These are phyloP conservation scores for Chalaropsis ovoidea DNA, from an alignment of 2,329 filamentous ascomycete genomes.

Conservation along the genomic window DNA sequence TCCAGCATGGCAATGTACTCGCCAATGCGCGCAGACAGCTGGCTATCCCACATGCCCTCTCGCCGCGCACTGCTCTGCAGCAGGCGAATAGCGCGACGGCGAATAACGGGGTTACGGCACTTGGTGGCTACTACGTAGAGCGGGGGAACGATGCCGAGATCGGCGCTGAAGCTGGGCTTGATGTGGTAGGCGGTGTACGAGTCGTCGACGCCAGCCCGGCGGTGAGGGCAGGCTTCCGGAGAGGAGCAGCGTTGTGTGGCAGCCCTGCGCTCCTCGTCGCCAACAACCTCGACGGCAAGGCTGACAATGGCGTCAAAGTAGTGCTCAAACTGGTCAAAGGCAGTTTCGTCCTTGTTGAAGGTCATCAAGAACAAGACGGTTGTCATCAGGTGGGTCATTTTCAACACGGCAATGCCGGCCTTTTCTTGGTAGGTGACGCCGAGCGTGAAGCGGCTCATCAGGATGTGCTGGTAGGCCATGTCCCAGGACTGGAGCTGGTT, in stretches of 20 bases:
- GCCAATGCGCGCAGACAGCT: slow-evolving; percentile 46
- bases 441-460: slow-evolving; percentile 41
- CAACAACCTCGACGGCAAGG: slow-evolving; percentile 49
- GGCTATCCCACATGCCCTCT: slow-evolving; percentile 61
- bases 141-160: slow-evolving; percentile 54
- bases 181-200: slow-evolving; percentile 42
- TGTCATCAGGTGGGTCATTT: slow-evolving; percentile 52
- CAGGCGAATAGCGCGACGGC: slow-evolving; percentile 52
- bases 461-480: slow-evolving; percentile 46
- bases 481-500: slow-evolving; percentile 46
- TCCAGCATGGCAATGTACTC: slow-evolving; percentile 48
- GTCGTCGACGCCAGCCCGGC: slow-evolving; percentile 33
- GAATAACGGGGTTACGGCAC: slow-evolving; percentile 47
- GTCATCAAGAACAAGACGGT: slow-evolving; percentile 50
- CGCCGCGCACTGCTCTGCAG: slow-evolving; percentile 49
- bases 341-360: slow-evolving; percentile 48
- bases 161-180: slow-evolving; percentile 53
- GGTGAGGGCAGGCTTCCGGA: slow-evolving; percentile 38
- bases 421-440: slow-evolving; percentile 46
- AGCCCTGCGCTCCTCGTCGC: slow-evolving; percentile 46
- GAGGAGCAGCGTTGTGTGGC: slow-evolving; percentile 39
- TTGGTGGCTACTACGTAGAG: slow-evolving; percentile 58
- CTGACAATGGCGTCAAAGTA: slow-evolving; percentile 48
- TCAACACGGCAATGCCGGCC: slow-evolving; percentile 50
- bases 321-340: slow-evolving; percentile 46